Base-by-base conservation (phyloP, 257 asterid genomes). In the Primulina eburnea region DNA sequence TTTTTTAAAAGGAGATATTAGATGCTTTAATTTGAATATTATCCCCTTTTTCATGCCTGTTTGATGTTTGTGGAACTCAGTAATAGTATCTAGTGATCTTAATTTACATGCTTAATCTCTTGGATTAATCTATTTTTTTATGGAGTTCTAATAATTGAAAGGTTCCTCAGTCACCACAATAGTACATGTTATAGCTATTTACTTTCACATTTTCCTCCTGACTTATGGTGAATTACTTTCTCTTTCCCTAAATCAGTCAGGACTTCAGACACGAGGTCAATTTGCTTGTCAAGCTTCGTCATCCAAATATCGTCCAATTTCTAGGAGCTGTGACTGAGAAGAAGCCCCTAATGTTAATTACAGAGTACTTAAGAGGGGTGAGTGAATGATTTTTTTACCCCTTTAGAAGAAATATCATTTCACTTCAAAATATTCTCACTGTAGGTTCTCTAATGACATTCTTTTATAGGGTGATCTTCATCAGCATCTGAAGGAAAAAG, bases 211-310 rank as follows among this genome's bases (percentile, higher is more conserved):
- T 67, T 83, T 60, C 24, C 61, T 70, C 52, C 52, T 7, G n/a
- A 47, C 29, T 28, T 60, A 28, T 52, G 56, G 72, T 65, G 62
- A 35, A n/a, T 67, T 58, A 43, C 68, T 69, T 24, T 62, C 57
- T 68, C 61, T 62, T 80, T 38, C 75, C 71, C 60, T 52, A 52
- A 52, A 60, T 83, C 90, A 90, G 99, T 66, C 99, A 93, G 87
- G 99, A 93, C 83, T 93, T 90, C 85, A 88, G 97, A 83, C 99
- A 93, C 71, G 97, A 90, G 87, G 99, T 90, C 69, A 89, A 88
- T 78, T 87, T 93, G 89, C 89, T 93, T 52, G 99, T 93, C 82
- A 93, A 93, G 86, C 97, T 93, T 77, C 96, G 99, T 58, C 99
- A 93, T 84, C 99, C 99, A 71, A 93, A 93, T 82, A 82, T 93